phyloP scores from a whole-genome alignment of 2,329 filamentous ascomycete genomes.

The Botryosphaeria dothidea region DNA sequence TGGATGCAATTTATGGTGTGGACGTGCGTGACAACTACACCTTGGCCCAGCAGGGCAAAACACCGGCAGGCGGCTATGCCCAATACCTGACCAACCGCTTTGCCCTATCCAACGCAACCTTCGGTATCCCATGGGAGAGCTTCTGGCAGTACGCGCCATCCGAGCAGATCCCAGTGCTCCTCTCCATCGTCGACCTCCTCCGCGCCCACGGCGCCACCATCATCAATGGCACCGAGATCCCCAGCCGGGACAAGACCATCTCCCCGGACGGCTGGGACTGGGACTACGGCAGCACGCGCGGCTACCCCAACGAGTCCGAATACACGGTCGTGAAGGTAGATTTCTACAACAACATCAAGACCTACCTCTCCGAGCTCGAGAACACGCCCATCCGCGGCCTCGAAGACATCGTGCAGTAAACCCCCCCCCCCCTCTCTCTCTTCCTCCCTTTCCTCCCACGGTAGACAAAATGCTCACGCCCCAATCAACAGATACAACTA shows the following conservation, averaged over 20 bases:
- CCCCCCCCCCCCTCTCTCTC: background rate
- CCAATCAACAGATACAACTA: constrained; percentile 34
- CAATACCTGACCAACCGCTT: constrained; percentile 57
- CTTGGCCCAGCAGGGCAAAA: constrained; percentile 54
- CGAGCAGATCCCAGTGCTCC: constrained; percentile 57
- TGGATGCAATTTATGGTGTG: constrained; percentile 68
- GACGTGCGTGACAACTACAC: constrained; percentile 69
- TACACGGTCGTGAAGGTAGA: constrained; percentile 73
- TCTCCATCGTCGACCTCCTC: constrained; percentile 54
- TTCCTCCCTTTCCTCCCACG: background rate
- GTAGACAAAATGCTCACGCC: no score
- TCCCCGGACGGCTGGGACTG: constrained; percentile 72
- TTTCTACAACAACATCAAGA: constrained; percentile 66
- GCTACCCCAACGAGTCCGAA: constrained; percentile 70
- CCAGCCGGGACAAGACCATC: constrained; percentile 62
- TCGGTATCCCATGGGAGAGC: constrained; percentile 71
- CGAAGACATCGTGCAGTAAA: constrained; percentile 32
- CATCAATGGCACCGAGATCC: constrained; percentile 70
- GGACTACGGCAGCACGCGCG: constrained; percentile 64
- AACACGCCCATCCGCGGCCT: constrained; percentile 43
- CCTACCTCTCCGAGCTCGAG: constrained; percentile 62
- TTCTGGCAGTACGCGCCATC: constrained; percentile 66
- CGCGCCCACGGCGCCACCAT: constrained; percentile 64
- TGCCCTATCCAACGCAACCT: constrained; percentile 61
- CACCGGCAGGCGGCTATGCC: constrained; percentile 58